phyloP scores from a whole-genome alignment of 2,329 filamentous ascomycete genomes.

The Penicillium palitans region DNA sequence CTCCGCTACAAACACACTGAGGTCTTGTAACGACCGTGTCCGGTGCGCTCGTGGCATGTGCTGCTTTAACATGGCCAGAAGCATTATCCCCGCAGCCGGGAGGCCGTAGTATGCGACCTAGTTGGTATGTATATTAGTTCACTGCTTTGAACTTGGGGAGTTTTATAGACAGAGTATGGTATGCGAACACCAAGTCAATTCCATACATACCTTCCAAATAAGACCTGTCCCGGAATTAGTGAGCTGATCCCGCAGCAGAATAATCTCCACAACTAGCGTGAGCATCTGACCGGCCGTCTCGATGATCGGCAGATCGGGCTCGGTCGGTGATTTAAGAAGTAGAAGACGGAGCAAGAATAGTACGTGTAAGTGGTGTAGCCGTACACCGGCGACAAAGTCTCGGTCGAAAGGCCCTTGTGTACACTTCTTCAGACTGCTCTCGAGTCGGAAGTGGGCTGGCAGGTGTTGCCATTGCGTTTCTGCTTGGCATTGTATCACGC shows the following conservation, averaged over 20 bases:
- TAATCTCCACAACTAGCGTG: constrained; percentile 28
- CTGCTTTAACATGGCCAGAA: constrained; percentile 30
- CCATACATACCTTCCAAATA: constrained; percentile 28
- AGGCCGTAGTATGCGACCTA: constrained; percentile 33
- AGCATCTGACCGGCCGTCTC: constrained; percentile 32
- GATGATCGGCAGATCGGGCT: constrained; percentile 27
- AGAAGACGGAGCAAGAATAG: constrained; percentile 29
- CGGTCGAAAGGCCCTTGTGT: constrained; percentile 24
- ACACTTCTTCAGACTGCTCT: constrained; percentile 24
- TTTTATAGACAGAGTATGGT: background rate
- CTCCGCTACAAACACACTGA: constrained; percentile 33
- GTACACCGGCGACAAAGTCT: constrained; percentile 29
- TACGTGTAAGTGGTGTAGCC: constrained; percentile 31
- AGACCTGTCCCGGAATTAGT: constrained; percentile 31
- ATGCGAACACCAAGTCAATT: background rate
- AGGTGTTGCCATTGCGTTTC: constrained; percentile 24
- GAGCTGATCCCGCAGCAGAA: constrained; percentile 29
- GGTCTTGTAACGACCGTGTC: constrained; percentile 23
- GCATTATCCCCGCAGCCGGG: constrained; percentile 32
- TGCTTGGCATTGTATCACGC: constrained; percentile 24
- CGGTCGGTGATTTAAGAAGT: constrained; percentile 25
- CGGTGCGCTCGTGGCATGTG: constrained; percentile 18
- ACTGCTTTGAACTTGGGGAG: background rate
- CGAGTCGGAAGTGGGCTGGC: constrained; percentile 26
- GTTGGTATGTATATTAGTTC: background rate